Conservation (phyloP, 164 flowering plant genomes). For the Vitis labrusca region DNA sequence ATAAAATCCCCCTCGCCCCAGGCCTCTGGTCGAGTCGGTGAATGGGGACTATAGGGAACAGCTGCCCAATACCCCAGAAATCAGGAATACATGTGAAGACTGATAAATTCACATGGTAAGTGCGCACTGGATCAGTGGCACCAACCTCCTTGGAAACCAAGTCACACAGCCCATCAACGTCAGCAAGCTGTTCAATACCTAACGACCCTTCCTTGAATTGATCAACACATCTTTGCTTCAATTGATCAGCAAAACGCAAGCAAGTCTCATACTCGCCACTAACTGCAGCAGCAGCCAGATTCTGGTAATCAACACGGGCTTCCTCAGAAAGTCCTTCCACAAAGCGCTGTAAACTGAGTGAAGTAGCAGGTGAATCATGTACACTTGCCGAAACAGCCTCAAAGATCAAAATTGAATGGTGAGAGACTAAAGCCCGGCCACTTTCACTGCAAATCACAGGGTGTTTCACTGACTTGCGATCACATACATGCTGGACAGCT, state of each 20-base stretch:
- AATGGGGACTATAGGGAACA: conserved; percentile 90
- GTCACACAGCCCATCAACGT: conserved; percentile 79
- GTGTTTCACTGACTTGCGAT: conserved; percentile 67
- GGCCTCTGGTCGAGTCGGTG: conserved; percentile 82
- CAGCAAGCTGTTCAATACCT: conserved; percentile 80
- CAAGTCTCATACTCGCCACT: conserved; percentile 64
- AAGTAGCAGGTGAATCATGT: conserved; percentile 16
- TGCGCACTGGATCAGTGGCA: conserved; percentile 47
- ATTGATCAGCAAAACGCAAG: conserved; percentile 62
- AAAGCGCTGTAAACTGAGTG: conserved; percentile 30
- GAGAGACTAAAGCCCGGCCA: conserved; percentile 95
- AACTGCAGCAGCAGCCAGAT: conserved; percentile 48
- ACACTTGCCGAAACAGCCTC: conserved; percentile 70
- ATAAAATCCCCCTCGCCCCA: conserved; percentile 61
- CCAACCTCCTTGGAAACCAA: conserved; percentile 56
- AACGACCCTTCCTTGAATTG: conserved; percentile 83
- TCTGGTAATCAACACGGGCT: conserved; percentile 56
- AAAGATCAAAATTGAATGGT: conserved; percentile 83
- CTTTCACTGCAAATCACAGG: conserved; percentile 95
- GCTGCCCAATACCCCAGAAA: conserved; percentile 93
- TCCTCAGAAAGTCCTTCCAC: conserved; percentile 59
- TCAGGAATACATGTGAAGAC: conserved; percentile 94
- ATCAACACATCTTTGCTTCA: conserved; percentile 81
- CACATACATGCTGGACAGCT: conserved; percentile 63
- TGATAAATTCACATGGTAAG: conserved; percentile 88